Conservation (phyloP, 1,284 basidiomycete genomes). For the Trichosporon sp. region DNA sequence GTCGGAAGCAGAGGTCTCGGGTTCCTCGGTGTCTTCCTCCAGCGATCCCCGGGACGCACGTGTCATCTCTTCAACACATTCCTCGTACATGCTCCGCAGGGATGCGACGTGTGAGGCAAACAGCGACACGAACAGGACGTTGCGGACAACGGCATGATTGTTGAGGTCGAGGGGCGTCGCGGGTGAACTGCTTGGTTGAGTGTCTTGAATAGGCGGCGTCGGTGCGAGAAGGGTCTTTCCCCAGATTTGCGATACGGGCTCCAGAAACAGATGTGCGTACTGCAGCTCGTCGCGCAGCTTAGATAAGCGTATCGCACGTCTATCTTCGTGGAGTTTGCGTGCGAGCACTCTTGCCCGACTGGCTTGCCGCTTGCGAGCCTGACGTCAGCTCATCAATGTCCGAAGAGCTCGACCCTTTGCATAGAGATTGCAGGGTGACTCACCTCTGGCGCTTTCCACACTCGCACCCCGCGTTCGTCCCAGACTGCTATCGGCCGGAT, state of each 20-base stretch:
- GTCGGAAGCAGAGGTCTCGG: neutral
- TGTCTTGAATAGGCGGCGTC: neutral
- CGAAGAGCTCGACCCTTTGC: neutral
- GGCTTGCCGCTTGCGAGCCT: constrained; percentile 34
- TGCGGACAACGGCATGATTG: neutral
- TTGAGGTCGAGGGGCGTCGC: neutral
- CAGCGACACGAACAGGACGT: neutral
- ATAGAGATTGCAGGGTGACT: constrained; percentile 10
- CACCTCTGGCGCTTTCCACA: constrained; percentile 56
- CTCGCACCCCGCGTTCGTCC: constrained; percentile 51
- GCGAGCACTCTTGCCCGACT: constrained; percentile 37
- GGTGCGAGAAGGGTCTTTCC: constrained; percentile 10
- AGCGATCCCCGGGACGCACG: constrained; percentile 13
- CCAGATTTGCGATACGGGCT: constrained; percentile 10
- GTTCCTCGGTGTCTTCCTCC: neutral
- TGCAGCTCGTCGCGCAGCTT: constrained; percentile 26
- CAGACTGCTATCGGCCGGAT: constrained; percentile 53
- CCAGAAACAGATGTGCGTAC: constrained; percentile 3
- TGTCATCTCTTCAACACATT: constrained; percentile 13
- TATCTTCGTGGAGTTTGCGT: constrained; percentile 46
- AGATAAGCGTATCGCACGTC: constrained; percentile 33
- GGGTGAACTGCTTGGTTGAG: neutral
- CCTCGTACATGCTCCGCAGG: neutral
- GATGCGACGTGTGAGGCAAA: neutral
- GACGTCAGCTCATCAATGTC: neutral